Evolutionary conservation across 2,329 filamentous ascomycete genomes (phyloP).

Genomic region (Monilinia aucupariae): DNA sequence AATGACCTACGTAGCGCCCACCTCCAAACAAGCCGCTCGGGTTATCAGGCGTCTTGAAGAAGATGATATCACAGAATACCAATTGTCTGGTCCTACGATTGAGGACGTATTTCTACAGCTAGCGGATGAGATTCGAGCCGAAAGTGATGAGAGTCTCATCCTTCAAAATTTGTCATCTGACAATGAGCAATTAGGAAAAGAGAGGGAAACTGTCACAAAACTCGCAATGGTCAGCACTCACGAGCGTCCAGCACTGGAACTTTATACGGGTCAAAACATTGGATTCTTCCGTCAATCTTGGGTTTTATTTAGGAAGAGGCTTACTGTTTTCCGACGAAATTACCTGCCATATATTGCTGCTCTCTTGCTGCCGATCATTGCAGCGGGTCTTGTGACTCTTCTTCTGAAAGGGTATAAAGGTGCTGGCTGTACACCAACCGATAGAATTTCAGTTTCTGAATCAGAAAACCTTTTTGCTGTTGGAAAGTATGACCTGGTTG

Average conservation of each 20-base stretch:
- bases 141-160: conserved; percentile 35
- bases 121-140: conserved; percentile 68
- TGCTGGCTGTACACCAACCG: conserved; percentile 47
- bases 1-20: conserved; percentile 64
- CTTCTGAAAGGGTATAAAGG: conserved; percentile 58
- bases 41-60: conserved; percentile 67
- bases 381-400: conserved; percentile 71
- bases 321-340: conserved; percentile 72
- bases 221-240: conserved; percentile 12
- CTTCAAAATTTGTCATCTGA: conserved; percentile 13
- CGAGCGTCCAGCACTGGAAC: conserved; percentile 40
- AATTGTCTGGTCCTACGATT: conserved; percentile 82
- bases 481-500: conserved; percentile 32
- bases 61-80: conserved; percentile 66
- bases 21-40: conserved; percentile 63
- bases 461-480: conserved; percentile 27
- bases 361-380: conserved; percentile 70
- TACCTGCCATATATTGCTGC: conserved; percentile 71
- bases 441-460: conserved; percentile 41
- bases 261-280: conserved; percentile 64
- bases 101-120: conserved; percentile 88
- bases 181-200: conserved; percentile 18
- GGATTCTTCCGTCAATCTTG: conserved; percentile 63
- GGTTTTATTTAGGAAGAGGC: conserved; percentile 72
- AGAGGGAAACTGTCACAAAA: conserved; percentile 30